Conservation (phyloP, 257 asterid genomes). For the Penstemon eatonii region DNA sequence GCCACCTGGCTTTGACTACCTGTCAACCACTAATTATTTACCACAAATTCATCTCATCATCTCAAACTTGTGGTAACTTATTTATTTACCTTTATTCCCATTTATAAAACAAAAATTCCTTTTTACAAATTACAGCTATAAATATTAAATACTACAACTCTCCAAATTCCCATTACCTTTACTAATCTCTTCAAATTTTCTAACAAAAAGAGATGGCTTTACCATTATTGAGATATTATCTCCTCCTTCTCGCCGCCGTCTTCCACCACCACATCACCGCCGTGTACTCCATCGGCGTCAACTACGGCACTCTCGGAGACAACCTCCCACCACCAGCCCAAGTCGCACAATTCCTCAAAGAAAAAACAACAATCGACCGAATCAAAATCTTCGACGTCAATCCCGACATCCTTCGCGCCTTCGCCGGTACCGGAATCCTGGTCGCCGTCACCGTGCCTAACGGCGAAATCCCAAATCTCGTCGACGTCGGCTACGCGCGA, state of each 20-base stretch:
- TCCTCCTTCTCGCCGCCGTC: slow-evolving; percentile 36
- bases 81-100: no score
- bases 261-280: slow-evolving; percentile 33
- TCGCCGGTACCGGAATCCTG: slow-evolving; percentile 65
- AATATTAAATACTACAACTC: not conserved
- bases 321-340: slow-evolving; percentile 78
- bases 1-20: no score
- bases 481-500: slow-evolving; percentile 46
- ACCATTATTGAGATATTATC: not conserved
- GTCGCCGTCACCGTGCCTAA: slow-evolving; percentile 86
- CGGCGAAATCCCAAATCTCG: slow-evolving; percentile 68
- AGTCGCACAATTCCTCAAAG: slow-evolving; percentile 73
- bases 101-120: no score
- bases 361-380: slow-evolving; percentile 66
- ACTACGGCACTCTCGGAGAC: slow-evolving; percentile 89
- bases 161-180: not conserved
- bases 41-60: no score
- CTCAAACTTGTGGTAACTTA: no score
- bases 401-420: slow-evolving; percentile 82
- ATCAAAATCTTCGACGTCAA: slow-evolving; percentile 74
- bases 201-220: slow-evolving; percentile 8
- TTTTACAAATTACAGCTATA: no score
- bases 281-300: slow-evolving; percentile 69
- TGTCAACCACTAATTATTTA: no score
- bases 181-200: not conserved